These are phyloP conservation scores for Naumovozyma castellii DNA, from an alignment of 805 yeast genomes.

Conservation along the genomic window DNA sequence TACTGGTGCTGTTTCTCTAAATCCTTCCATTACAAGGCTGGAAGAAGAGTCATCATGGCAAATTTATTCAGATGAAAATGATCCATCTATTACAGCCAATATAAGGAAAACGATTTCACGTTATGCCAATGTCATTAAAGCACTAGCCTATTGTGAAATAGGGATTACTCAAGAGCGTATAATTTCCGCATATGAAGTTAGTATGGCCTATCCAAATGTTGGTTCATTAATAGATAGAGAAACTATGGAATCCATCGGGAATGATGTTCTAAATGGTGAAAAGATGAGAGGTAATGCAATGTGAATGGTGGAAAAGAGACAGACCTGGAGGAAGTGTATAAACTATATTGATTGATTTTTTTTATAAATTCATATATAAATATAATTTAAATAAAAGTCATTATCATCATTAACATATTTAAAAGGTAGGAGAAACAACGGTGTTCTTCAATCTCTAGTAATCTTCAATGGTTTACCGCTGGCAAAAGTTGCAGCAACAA, in stretches of 20 bases:
- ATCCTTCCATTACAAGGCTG: constrained; percentile 59
- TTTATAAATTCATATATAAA: neutral
- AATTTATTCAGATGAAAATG: constrained; percentile 86
- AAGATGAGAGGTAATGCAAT: constrained; percentile 55
- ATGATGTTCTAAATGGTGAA: constrained; percentile 60
- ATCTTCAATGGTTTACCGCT: constrained; percentile 28
- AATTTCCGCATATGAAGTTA: constrained; percentile 77
- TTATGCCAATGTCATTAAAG: constrained; percentile 74
- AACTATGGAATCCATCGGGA: constrained; percentile 62
- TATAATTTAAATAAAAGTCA: neutral
- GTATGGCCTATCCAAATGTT: constrained; percentile 61
- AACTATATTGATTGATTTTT: neutral
- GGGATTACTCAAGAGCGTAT: constrained; percentile 80
- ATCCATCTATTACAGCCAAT: constrained; percentile 46
- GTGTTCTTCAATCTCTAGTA: neutral
- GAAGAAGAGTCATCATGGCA: constrained; percentile 94
- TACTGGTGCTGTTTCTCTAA: constrained; percentile 23
- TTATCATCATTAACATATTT: neutral
- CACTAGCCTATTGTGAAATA: constrained; percentile 73
- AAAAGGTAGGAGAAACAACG: neutral
- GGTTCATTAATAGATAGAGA: constrained; percentile 69
- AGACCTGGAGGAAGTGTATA: too few relatives aligned
- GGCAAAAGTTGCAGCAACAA: constrained; percentile 97
- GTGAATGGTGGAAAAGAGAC: constrained; percentile 3
- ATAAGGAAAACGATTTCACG: constrained; percentile 70